Conservation (phyloP, 257 asterid species). For the Handroanthus guayacan region DNA sequence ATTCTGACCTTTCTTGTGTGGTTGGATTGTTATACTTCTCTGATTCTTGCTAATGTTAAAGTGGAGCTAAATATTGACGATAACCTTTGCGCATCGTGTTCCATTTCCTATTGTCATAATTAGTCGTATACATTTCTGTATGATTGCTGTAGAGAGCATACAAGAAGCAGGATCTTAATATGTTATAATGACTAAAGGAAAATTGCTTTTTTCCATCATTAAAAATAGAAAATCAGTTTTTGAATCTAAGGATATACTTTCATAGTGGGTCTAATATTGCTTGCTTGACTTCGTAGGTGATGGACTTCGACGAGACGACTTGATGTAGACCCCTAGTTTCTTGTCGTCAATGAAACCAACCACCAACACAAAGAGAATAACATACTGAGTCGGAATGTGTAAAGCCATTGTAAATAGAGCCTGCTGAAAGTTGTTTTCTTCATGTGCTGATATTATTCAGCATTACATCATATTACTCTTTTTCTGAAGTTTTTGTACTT, state of each 20-base stretch:
- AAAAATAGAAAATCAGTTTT: neutral
- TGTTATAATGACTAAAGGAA: neutral
- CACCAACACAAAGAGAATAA: slow-evolving; percentile 34
- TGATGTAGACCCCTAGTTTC: slow-evolving; percentile 42
- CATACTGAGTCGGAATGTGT: slow-evolving; percentile 36
- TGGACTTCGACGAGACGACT: slow-evolving; percentile 82
- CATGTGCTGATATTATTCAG: slow-evolving; percentile 40
- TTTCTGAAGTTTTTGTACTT: slow-evolving; percentile 8
- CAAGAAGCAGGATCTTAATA: neutral
- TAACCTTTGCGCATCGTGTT: neutral
- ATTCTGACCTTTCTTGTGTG: neutral
- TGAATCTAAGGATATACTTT: slow-evolving; percentile 20
- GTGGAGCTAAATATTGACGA: neutral
- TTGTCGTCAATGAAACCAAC: slow-evolving; percentile 42
- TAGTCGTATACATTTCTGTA: neutral
- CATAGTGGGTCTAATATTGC: slow-evolving; percentile 14
- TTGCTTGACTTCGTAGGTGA: slow-evolving; percentile 61
- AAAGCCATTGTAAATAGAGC: slow-evolving; percentile 42
- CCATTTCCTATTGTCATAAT: neutral
- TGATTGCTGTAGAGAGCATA: neutral
- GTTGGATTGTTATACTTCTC: neutral
- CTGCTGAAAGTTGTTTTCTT: slow-evolving; percentile 28
- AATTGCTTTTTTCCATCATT: neutral
- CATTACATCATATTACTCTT: slow-evolving; percentile 17
- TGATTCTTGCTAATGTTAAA: neutral